These are phyloP conservation scores for Cerrena zonata DNA, from an alignment of 1,284 basidiomycete species.

Conservation along the genomic window DNA sequence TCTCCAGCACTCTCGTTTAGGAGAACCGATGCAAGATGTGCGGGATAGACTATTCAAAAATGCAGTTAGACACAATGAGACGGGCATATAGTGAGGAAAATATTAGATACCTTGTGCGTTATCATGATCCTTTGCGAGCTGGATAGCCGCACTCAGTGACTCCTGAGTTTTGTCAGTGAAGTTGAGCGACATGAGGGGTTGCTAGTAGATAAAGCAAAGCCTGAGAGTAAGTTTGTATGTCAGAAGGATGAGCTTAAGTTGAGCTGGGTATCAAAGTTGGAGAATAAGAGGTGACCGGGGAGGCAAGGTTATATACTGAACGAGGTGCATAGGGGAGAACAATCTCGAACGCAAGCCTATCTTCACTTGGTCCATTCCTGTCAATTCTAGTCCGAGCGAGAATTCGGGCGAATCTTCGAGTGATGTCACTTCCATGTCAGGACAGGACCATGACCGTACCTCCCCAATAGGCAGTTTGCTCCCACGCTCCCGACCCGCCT, in stretches of 20 bases:
- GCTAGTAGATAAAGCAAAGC: conserved; percentile 21
- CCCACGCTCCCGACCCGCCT: not conserved
- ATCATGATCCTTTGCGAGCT: conserved; percentile 77
- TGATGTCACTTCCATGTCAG: conserved; percentile 15
- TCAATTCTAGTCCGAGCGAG: not conserved
- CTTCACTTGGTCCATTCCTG: not conserved
- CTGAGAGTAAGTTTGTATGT: conserved; percentile 17
- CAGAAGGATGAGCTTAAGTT: too few relatives aligned
- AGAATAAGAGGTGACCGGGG: not conserved
- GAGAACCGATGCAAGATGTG: conserved; percentile 72
- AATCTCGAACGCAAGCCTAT: not conserved
- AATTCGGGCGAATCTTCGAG: conserved; percentile 1
- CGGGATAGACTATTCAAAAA: conserved; percentile 54
- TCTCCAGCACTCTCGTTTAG: conserved; percentile 54
- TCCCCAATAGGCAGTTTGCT: not conserved
- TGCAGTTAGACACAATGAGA: not conserved
- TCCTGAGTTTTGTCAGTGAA: conserved; percentile 78
- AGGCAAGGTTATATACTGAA: too few relatives aligned
- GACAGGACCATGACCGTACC: conserved; percentile 2
- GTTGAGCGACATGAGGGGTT: conserved; percentile 45
- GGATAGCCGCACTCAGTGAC: conserved; percentile 61
- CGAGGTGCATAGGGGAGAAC: too few relatives aligned
- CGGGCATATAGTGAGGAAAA: not conserved
- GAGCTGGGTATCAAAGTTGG: not conserved
- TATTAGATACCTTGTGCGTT: conserved; percentile 63